Percentiles rank a stretch among this genome's conserved stretches.
Conservation (phyloP, 2,329 filamentous ascomycete species). For the Colletotrichum truncatum region DNA sequence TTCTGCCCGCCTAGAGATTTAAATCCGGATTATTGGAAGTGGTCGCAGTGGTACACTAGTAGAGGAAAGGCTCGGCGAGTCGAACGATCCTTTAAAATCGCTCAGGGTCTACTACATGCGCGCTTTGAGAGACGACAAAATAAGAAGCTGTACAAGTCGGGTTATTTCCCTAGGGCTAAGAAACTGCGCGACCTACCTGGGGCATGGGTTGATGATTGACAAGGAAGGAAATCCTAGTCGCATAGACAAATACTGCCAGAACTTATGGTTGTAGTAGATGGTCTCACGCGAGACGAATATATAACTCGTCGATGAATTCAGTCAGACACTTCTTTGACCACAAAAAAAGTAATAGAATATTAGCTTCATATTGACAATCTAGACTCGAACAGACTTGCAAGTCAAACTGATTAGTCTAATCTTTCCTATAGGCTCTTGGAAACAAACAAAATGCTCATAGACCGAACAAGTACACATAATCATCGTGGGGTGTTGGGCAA, state of each 20-base stretch:
- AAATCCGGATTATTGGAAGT: not conserved
- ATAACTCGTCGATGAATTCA: no score
- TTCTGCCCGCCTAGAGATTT: no score
- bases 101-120: not conserved
- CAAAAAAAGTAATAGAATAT: no score
- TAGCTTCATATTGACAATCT: no score
- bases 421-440: not conserved
- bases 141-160: not conserved
- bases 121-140: not conserved
- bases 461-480: not conserved
- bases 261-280: no score
- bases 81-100: not conserved
- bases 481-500: constrained; percentile 50
- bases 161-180: not conserved
- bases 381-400: no score
- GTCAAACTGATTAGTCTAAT: no score
- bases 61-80: not conserved
- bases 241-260: no score
- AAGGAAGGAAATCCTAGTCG: no score
- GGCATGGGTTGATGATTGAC: not conserved
- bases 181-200: not conserved
- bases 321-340: no score
- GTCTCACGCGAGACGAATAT: no score
- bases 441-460: not conserved
- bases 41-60: no score